These are phyloP conservation scores for Picochlorum sp. DNA, from an alignment of 139 green algal species.

Conservation along the genomic window DNA sequence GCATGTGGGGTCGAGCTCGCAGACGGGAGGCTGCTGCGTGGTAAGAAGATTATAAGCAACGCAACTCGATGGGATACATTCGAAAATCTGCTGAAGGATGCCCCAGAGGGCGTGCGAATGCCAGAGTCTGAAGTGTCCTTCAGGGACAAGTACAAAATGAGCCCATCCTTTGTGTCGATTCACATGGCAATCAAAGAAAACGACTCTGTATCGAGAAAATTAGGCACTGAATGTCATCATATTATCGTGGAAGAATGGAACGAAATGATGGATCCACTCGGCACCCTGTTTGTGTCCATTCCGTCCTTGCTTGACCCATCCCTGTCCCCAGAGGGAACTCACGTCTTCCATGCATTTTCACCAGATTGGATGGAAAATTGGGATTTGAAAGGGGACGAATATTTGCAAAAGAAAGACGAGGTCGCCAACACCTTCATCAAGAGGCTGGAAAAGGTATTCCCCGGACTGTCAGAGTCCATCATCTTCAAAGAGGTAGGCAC, in stretches of 20 bases:
- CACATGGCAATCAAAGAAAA: slow-evolving; percentile 79
- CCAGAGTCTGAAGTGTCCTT: slow-evolving; percentile 54
- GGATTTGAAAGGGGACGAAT: slow-evolving; percentile 35
- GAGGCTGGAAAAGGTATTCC: slow-evolving; percentile 73
- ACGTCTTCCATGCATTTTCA: slow-evolving; percentile 93
- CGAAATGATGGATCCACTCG: slow-evolving; percentile 68
- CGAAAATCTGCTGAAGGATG: slow-evolving; percentile 46
- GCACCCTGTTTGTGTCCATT: slow-evolving; percentile 91
- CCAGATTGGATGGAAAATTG: slow-evolving; percentile 92
- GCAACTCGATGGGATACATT: slow-evolving; percentile 98
- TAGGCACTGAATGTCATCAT: slow-evolving; percentile 80
- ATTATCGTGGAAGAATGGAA: slow-evolving; percentile 90
- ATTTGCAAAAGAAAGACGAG: slow-evolving; percentile 68
- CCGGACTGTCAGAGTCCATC: slow-evolving; percentile 58
- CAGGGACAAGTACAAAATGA: slow-evolving; percentile 79
- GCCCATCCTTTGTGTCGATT: slow-evolving; percentile 85
- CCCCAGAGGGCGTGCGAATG: slow-evolving; percentile 42
- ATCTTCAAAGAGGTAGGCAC: slow-evolving; percentile 69
- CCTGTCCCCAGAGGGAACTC: slow-evolving; percentile 64
- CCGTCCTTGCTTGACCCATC: slow-evolving; percentile 83
- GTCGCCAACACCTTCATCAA: slow-evolving; percentile 61
- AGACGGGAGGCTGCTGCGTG: slow-evolving; percentile 60
- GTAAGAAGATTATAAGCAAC: slow-evolving; percentile 80
- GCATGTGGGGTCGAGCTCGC: slow-evolving; percentile 68
- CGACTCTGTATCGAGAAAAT: slow-evolving; percentile 21